Evolutionary conservation across 2,329 filamentous ascomycete species (phyloP), one percentile per base, ranked within the genome.

Genomic region (Tolypocladium guangdongense): DNA sequence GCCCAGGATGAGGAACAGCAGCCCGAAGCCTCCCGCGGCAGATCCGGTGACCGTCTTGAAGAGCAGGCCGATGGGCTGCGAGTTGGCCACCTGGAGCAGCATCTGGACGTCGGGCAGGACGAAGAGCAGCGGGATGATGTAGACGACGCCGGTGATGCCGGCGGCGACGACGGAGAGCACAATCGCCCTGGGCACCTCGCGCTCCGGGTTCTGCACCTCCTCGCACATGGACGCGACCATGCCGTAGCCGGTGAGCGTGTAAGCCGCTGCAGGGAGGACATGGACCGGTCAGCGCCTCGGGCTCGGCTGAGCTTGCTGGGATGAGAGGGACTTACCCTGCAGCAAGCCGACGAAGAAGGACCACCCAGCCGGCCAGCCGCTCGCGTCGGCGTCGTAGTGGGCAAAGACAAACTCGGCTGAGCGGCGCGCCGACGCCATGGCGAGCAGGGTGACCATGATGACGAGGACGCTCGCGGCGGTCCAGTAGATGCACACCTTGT

Each of bases 31-130:
- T 27, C 86, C 88, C 6, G 74, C 82, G 1, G 84, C 77, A 22
- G 84, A 87, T 1, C 87, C 87, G 0, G 87, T 90, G 11, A 83
- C 87, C 0, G 74, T 83, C 70, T 88, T 88, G 77, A 91, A 91
- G 35, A 91, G 72, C 4, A 85, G 73, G 10, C 85, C 86, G 57
- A 92, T 87, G 1, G 88, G 87, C 62, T 91, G 88, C 10, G 84
- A 84, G 54, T 83, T 88, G 24, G 84, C 78, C 16, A 87, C 84
- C 2, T 69, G 66, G 32, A 88, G 80, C 18, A 91, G 78, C 48
- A 74, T 68, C 57, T 80, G 61, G 7, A 90, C 78, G 50, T 86
- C 78, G 0, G 87, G 87, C 32, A 91, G 74, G 37, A 90, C 84
- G 66, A 91, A 90, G 30, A 91, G 76, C 57, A 92, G 77, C 0